A percentile compares a stretch with the other conserved stretches of the same genome.
Conservation (phyloP, 2,329 filamentous ascomycete species). For the Daldinia sp. region DNA sequence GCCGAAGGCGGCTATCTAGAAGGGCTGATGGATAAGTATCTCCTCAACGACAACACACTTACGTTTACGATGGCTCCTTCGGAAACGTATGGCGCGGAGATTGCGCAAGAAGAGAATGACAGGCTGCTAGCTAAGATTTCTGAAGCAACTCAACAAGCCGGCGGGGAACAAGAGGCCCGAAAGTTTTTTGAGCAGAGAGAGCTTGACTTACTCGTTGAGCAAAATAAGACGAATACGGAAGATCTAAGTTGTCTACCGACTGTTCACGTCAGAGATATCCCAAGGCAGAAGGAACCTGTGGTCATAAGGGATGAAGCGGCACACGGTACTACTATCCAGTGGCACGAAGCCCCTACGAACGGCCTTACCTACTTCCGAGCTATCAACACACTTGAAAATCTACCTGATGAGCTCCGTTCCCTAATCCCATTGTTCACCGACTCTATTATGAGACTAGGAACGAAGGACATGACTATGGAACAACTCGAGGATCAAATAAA, state of each 20-base stretch:
- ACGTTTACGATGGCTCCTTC: constrained; percentile 96
- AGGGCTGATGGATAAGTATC: constrained; percentile 85
- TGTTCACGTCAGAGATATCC: constrained; percentile 89
- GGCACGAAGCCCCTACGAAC: constrained; percentile 93
- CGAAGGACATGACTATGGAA: constrained; percentile 88
- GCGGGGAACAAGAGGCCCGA: constrained; percentile 77
- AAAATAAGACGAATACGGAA: constrained; percentile 85
- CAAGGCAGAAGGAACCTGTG: constrained; percentile 75
- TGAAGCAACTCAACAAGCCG: constrained; percentile 74
- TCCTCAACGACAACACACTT: constrained; percentile 86
- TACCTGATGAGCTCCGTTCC: constrained; percentile 86
- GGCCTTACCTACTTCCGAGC: constrained; percentile 96
- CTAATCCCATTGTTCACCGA: constrained; percentile 92
- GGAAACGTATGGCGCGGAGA: constrained; percentile 76
- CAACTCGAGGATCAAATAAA: constrained; percentile 96
- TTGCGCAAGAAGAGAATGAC: constrained; percentile 80
- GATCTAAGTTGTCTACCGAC: constrained; percentile 90
- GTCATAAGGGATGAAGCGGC: constrained; percentile 73
- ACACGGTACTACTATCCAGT: constrained; percentile 79
- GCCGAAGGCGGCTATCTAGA: constrained; percentile 85
- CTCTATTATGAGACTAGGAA: constrained; percentile 92
- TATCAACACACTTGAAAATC: constrained; percentile 80
- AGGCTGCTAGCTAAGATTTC: constrained; percentile 81
- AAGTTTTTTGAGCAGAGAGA: constrained; percentile 82
- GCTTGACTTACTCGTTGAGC: constrained; percentile 81